Evolutionary conservation across 495 filamentous ascomycete species (phyloP).

Genomic region (Penicillium fimorum): DNA sequence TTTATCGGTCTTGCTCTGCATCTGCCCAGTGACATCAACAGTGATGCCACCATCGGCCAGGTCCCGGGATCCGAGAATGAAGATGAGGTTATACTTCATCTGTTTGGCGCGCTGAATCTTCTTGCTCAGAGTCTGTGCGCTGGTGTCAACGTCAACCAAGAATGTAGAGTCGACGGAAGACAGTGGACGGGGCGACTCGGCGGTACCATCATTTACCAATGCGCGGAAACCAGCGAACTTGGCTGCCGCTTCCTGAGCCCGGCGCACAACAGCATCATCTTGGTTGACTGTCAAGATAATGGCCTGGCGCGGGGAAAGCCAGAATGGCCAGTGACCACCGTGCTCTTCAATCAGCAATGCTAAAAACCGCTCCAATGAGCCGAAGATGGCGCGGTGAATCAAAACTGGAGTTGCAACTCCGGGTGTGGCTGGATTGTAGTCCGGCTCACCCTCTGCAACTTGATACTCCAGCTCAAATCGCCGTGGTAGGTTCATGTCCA

Average conservation of each 20-base stretch:
- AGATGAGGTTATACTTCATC: conserved; percentile 72
- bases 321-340: conserved; percentile 82
- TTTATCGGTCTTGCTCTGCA: conserved; percentile 41
- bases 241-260: conserved; percentile 50
- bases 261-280: conserved; percentile 54
- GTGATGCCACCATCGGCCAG: conserved; percentile 43
- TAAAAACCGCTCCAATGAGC: conserved; percentile 83
- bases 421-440: conserved; percentile 71
- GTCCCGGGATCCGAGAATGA: conserved; percentile 66
- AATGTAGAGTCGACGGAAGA: conserved; percentile 52
- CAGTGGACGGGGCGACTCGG: conserved; percentile 30
- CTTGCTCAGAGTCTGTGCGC: conserved; percentile 56
- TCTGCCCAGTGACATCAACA: conserved; percentile 47
- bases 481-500: conserved; percentile 90
- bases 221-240: conserved; percentile 37
- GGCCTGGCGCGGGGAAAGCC: conserved; percentile 81
- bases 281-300: conserved; percentile 76
- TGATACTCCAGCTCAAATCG: conserved; percentile 76
- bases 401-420: conserved; percentile 72
- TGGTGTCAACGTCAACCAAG: conserved; percentile 70
- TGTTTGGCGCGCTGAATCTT: conserved; percentile 72
- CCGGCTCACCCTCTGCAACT: conserved; percentile 48
- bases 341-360: conserved; percentile 86
- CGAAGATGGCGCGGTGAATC: conserved; percentile 85
- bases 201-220: conserved; percentile 23